Percentiles rank a stretch among this genome's conserved stretches.
Conservation (phyloP, 2,329 filamentous ascomycete species). For the Berkeleyomyces rouxiae region DNA sequence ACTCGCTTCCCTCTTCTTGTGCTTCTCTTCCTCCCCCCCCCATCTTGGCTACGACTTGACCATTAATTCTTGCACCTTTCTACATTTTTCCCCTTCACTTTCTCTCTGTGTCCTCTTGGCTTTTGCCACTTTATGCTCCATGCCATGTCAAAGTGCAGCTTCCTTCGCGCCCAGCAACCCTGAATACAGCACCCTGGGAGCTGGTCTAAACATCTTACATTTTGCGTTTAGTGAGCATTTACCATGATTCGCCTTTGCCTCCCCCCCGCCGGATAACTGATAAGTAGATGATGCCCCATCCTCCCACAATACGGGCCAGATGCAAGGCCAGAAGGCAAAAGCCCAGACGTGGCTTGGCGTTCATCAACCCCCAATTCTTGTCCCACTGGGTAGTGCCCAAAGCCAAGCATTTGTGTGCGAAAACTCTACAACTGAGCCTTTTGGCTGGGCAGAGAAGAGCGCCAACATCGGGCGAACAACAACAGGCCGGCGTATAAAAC, state of each 20-base stretch:
- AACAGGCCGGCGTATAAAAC: too few species aligned
- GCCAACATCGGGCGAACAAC: too few species aligned
- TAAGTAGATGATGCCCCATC: background rate
- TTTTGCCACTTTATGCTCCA: background rate
- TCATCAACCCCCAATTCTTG: background rate
- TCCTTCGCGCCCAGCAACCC: background rate
- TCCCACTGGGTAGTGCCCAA: background rate
- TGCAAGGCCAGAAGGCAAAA: background rate
- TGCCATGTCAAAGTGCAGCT: background rate
- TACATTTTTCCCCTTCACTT: background rate
- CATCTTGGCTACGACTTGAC: background rate
- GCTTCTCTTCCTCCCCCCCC: background rate
- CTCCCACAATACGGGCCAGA: background rate
- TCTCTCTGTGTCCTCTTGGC: background rate
- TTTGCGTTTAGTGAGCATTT: background rate
- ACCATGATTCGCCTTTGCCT: background rate
- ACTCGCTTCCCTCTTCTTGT: background rate
- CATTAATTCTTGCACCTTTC: background rate
- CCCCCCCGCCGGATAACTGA: background rate
- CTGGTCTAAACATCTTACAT: background rate
- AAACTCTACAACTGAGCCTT: background rate
- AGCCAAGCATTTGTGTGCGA: background rate
- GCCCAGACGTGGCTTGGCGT: background rate
- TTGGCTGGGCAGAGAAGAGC: background rate
- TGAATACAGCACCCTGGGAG: background rate